These are phyloP conservation scores for Diversispora eburnea DNA, from an alignment of 192 early-diverging fungal genomes.

Conservation along the genomic window DNA sequence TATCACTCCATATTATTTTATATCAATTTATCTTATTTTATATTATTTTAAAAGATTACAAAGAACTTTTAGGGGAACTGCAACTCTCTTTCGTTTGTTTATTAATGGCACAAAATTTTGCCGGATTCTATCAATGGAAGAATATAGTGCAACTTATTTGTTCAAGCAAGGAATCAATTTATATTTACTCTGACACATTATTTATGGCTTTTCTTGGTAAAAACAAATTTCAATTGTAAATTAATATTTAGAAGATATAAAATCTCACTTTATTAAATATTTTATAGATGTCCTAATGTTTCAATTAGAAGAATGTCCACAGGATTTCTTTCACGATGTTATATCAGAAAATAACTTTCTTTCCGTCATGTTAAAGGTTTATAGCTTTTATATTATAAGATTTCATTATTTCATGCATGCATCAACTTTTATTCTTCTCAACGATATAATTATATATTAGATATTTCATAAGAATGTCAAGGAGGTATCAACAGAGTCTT, in stretches of 20 bases:
- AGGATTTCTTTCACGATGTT: slow-evolving; percentile 68
- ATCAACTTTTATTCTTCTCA: slow-evolving; percentile 31
- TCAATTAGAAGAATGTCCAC: slow-evolving; percentile 67
- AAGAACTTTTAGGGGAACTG: slow-evolving; percentile 70
- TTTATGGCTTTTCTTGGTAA: slow-evolving; percentile 58
- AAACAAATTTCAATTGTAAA: no score
- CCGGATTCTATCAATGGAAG: slow-evolving; percentile 89
- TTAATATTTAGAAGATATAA: no score
- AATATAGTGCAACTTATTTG: slow-evolving; percentile 67
- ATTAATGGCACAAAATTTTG: slow-evolving; percentile 75
- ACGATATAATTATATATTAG: slow-evolving; percentile 32
- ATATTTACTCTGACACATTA: slow-evolving; percentile 36
- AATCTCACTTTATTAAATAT: no score
- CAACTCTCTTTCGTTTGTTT: slow-evolving; percentile 79
- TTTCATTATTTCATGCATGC: slow-evolving; percentile 21
- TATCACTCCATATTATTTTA: no score
- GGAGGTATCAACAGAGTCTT: slow-evolving; percentile 41
- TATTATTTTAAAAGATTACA: slow-evolving; percentile 36
- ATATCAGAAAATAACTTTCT: slow-evolving; percentile 65
- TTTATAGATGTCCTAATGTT: slow-evolving; percentile 47
- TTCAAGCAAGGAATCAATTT: slow-evolving; percentile 58
- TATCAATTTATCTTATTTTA: no score
- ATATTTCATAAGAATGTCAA: slow-evolving; percentile 29
- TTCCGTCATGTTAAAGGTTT: slow-evolving; percentile 45
- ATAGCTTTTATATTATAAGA: not conserved